Percentiles rank a stretch among this genome's conserved stretches.
Evolutionary conservation across 164 flowering plant genomes (phyloP).

Genomic region (Dillenia suffruticosa): DNA sequence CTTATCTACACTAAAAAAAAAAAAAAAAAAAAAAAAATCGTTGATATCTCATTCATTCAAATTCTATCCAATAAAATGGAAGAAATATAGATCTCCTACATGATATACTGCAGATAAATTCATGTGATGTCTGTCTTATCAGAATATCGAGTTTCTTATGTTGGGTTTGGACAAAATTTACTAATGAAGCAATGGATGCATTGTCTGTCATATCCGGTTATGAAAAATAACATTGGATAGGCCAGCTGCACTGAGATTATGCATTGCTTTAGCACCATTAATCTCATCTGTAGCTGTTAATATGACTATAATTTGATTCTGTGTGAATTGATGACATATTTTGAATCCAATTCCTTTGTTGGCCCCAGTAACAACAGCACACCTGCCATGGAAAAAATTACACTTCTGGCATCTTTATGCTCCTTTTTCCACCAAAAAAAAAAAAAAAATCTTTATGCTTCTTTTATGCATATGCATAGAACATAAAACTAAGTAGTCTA

Average conservation of each 20-base stretch:
- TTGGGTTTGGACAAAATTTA: conserved; percentile 20
- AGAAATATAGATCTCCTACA: too few species aligned
- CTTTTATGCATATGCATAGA: too few species aligned
- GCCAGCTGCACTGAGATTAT: conserved; percentile 23
- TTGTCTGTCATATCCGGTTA: conserved; percentile 39
- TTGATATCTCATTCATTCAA: too few species aligned
- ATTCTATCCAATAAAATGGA: too few species aligned
- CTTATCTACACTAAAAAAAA: not conserved
- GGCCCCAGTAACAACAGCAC: conserved; percentile 65
- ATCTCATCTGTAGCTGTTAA: conserved; percentile 46
- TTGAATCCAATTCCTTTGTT: conserved; percentile 69
- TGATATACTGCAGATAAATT: too few species aligned
- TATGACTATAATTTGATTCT: conserved; percentile 36
- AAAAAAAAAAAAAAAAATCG: not conserved
- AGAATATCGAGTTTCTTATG: conserved; percentile 45
- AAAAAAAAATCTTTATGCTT: too few species aligned
- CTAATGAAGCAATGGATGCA: conserved; percentile 33
- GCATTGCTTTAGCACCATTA: conserved; percentile 37
- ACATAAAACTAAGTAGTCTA: too few species aligned
- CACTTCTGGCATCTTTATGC: too few species aligned
- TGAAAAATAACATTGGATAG: conserved; percentile 28
- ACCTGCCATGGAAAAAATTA: conserved; percentile 19
- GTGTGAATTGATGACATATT: conserved; percentile 44
- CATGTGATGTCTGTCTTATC: conserved; percentile 8
- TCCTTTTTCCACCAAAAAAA: too few species aligned